Evolutionary conservation across 2,329 filamentous ascomycete genomes (phyloP).

Genomic region (Mollisia scopiformis): DNA sequence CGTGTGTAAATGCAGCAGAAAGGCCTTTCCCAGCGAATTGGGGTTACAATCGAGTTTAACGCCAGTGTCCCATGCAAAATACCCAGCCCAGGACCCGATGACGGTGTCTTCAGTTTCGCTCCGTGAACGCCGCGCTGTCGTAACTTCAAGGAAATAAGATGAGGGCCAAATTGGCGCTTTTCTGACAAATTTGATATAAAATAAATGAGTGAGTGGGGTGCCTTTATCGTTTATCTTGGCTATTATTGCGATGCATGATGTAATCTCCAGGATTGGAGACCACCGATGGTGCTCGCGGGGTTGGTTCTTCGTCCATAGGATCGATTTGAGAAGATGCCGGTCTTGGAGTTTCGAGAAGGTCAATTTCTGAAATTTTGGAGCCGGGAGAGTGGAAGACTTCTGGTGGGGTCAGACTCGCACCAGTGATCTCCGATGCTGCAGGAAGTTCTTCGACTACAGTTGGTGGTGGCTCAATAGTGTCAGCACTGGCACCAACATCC

Average conservation of each 20-base stretch:
- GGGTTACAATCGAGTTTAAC: slow-evolving; percentile 13
- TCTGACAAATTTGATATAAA: slow-evolving; percentile 5
- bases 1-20: slow-evolving; percentile 32
- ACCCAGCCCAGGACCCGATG: slow-evolving; percentile 2
- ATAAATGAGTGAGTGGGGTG: background rate
- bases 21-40: slow-evolving; percentile 12
- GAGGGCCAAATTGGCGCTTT: slow-evolving; percentile 1
- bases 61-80: slow-evolving; percentile 14
- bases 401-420: slow-evolving; percentile 32
- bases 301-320: slow-evolving; percentile 31
- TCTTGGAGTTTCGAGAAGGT: slow-evolving; percentile 34
- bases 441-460: slow-evolving; percentile 32
- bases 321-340: slow-evolving; percentile 23
- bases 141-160: slow-evolving; percentile 15
- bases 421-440: slow-evolving; percentile 28
- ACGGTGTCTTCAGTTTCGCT: background rate
- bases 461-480: slow-evolving; percentile 31
- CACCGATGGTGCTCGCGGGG: slow-evolving; percentile 29
- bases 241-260: slow-evolving; percentile 6
- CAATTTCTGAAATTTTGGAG: slow-evolving; percentile 25
- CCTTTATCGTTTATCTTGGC: slow-evolving; percentile 1
- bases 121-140: slow-evolving; percentile 19
- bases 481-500: slow-evolving; percentile 28
- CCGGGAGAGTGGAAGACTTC: slow-evolving; percentile 28
- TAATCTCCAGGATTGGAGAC: slow-evolving; percentile 22